phyloP scores from a whole-genome alignment of 345 rosid genomes.

The Melaleuca quinquenervia region DNA sequence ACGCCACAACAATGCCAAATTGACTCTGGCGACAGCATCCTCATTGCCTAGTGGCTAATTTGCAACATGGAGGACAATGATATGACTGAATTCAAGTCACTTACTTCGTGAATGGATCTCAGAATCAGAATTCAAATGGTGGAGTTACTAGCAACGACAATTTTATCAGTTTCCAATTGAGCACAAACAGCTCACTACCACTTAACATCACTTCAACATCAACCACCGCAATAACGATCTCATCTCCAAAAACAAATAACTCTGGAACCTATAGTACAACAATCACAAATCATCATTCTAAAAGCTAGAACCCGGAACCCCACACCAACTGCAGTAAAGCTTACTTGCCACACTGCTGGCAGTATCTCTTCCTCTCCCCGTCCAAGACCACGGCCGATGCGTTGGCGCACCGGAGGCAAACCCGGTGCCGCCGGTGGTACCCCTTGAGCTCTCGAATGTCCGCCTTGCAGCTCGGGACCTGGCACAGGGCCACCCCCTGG shows the following conservation, averaged over 20 bases:
- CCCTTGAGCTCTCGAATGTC: slow-evolving; percentile 94
- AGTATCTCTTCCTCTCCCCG: slow-evolving; percentile 75
- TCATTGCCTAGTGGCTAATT: not conserved
- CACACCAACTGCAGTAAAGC: not conserved
- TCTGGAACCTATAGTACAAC: not conserved
- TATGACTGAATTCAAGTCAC: not conserved
- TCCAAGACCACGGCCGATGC: slow-evolving; percentile 50
- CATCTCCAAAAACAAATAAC: not conserved
- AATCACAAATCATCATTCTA: not conserved
- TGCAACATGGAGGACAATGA: not conserved
- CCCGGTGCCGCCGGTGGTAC: slow-evolving; percentile 78
- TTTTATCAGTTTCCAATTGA: not conserved
- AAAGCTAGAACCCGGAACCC: not conserved
- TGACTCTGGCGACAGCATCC: not conserved
- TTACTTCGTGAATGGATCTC: not conserved
- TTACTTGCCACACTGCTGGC: slow-evolving; percentile 99
- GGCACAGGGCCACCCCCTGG: slow-evolving; percentile 41
- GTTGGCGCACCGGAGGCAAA: slow-evolving; percentile 79
- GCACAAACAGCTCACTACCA: not conserved
- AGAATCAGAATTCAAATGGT: not conserved
- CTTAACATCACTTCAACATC: not conserved
- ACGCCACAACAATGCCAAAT: not conserved
- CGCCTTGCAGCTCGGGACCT: slow-evolving; percentile 69
- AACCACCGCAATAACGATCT: not conserved
- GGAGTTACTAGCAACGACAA: not conserved